Evolutionary conservation across 306 rosid species (phyloP).

Genomic region (Fragaria vesca): DNA sequence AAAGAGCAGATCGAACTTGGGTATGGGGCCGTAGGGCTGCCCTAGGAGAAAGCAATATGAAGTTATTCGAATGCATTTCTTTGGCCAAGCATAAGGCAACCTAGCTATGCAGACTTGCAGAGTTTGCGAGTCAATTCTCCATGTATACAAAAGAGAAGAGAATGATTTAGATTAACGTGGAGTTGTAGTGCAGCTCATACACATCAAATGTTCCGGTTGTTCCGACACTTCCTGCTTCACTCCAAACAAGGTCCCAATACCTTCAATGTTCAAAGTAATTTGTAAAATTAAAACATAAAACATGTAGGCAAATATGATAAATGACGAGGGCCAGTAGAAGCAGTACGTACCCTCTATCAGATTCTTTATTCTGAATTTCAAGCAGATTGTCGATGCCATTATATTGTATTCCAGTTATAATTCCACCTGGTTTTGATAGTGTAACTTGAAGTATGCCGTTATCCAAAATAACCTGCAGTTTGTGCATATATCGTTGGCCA

Average conservation of each 20-base stretch:
- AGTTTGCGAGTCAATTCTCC: neutral
- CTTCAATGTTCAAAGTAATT: constrained; percentile 27
- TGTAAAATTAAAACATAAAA: neutral
- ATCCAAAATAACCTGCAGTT: constrained; percentile 63
- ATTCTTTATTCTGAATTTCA: constrained; percentile 58
- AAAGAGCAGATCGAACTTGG: neutral
- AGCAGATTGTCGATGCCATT: constrained; percentile 68
- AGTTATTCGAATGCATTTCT: too few relatives aligned
- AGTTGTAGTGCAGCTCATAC: constrained; percentile 19
- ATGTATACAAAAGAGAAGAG: neutral
- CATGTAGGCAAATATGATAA: neutral
- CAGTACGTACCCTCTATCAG: constrained; percentile 55
- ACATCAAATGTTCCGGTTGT: constrained; percentile 61
- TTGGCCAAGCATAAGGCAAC: too few relatives aligned
- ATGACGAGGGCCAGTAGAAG: neutral
- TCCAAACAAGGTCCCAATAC: constrained; percentile 96
- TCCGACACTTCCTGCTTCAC: constrained; percentile 43
- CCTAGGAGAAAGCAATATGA: too few relatives aligned
- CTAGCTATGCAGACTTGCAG: neutral
- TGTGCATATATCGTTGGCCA: neutral
- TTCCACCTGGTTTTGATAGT: constrained; percentile 70
- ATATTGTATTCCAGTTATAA: constrained; percentile 59
- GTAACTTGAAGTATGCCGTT: constrained; percentile 72
- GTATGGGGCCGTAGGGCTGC: too few relatives aligned
- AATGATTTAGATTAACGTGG: neutral